These are phyloP conservation scores for Aspergillus cavernicola DNA, from an alignment of 495 filamentous ascomycete genomes.

Conservation along the genomic window DNA sequence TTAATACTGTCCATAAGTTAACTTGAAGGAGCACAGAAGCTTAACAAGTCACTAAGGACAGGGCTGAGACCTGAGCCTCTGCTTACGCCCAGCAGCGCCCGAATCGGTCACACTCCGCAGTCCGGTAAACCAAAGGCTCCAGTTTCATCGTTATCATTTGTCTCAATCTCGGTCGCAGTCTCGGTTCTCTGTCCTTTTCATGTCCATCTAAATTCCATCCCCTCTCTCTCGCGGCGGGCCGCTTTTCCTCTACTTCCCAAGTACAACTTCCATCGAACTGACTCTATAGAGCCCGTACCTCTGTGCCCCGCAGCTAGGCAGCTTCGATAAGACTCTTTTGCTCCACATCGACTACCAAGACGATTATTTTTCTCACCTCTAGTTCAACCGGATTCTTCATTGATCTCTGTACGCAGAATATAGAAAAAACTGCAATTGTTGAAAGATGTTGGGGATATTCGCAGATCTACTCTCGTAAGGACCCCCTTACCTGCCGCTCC, in stretches of 20 bases:
- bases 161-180: not conserved
- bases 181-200: slow-evolving; percentile 1
- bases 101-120: slow-evolving; percentile 2
- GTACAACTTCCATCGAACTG: slow-evolving; percentile 4
- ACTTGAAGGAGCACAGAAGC: no score
- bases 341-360: not conserved
- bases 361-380: not conserved
- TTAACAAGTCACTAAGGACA: no score
- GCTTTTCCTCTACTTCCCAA: no score
- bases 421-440: no score
- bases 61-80: not conserved
- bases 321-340: not conserved
- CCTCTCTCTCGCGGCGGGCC: slow-evolving; percentile 15
- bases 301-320: slow-evolving; percentile 17
- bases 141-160: slow-evolving; percentile 8
- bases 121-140: slow-evolving; percentile 1
- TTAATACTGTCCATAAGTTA: no score
- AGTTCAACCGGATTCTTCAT: not conserved
- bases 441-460: slow-evolving; percentile 74
- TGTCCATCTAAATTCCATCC: slow-evolving; percentile 1
- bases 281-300: slow-evolving; percentile 5
- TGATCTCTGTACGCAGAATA: not conserved
- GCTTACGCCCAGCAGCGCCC: slow-evolving; percentile 5
- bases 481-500: slow-evolving; percentile 10
- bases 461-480: slow-evolving; percentile 78